Evolutionary conservation across 331 rosid species (phyloP), one percentile per base, ranked within the genome.

Genomic region (Acacia pycnantha): DNA sequence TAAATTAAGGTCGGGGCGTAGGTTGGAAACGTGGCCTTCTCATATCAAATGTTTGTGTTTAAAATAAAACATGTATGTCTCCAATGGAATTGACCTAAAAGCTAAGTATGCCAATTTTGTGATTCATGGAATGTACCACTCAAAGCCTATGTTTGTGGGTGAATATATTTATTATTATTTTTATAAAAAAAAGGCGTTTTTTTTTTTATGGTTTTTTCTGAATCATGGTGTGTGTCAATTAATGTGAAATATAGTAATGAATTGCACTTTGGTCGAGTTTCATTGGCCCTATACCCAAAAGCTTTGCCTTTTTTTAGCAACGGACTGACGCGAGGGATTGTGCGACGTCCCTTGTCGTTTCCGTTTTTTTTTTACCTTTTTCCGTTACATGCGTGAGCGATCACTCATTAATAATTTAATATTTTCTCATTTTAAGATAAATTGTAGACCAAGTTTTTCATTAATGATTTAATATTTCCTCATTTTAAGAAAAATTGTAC

Each of bases 101-200:
- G n/a, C n/a, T n/a, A n/a, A n/a, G 24, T 37, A 21, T 68, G 74
- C 51, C 44, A 77, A 33, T 81, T 33, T 33, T 5, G 27, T 33
- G 76, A 82, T 84, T 77, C 85, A 78, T 31, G 43, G 87, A 70
- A 81, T 84, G 90, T 35, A 74, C 10, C 67, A 58, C 81, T 51
- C 53, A 81, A 0, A 40, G 81, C 65, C 31, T 64, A 13, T 62
- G 77, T 46, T n/a, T 71, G 29, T 65, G 0, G 53, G 11, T 56
- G 27, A 31, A 58, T 58, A 11, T 26, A 61, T 26, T 61, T 10
- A 27, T 48, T 1, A 1, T 19, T 19, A 44, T 59, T 54, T 71
- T 37, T 6, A 31, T 0, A 4, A 37, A 37, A 6, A 11, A 27
- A 27, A 58, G 71, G 79, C 73, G 59, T 80, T 16, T 21, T 53